A percentile compares a stretch with the other conserved stretches of the same genome.
Evolutionary conservation across 2,329 filamentous ascomycete species (phyloP).

Genomic region (Colletotrichum sidae): DNA sequence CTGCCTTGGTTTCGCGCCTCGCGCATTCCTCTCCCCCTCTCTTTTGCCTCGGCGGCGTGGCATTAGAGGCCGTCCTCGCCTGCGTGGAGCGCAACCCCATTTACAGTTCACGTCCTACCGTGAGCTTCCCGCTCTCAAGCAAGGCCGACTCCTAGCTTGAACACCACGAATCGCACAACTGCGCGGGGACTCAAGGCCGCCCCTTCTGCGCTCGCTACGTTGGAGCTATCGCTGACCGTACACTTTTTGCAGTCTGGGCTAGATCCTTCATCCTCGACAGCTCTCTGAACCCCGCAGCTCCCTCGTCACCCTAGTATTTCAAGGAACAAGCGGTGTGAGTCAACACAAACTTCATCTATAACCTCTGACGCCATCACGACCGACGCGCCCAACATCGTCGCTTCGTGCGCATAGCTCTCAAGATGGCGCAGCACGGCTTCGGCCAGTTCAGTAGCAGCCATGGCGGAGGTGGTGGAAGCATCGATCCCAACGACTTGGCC

Average conservation of each 20-base stretch:
- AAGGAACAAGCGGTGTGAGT: slow-evolving; percentile 29
- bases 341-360: slow-evolving; percentile 3
- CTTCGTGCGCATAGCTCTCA: slow-evolving; percentile 27
- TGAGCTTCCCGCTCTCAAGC: not conserved
- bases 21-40: slow-evolving; percentile 5
- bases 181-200: not conserved
- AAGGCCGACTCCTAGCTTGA: not conserved
- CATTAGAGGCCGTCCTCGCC: slow-evolving; percentile 14
- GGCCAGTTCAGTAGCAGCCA: slow-evolving; percentile 66
- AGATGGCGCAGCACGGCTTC: slow-evolving; percentile 69
- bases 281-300: slow-evolving; percentile 3
- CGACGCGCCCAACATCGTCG: not conserved
- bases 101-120: not conserved
- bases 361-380: slow-evolving; percentile 16
- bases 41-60: slow-evolving; percentile 21
- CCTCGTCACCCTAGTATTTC: not conserved
- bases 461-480: slow-evolving; percentile 64
- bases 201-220: not conserved
- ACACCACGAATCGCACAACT: not conserved
- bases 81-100: slow-evolving; percentile 27
- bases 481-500: slow-evolving; percentile 88
- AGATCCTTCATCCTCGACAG: not conserved
- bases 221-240: slow-evolving; percentile 19
- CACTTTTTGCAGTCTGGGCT: not conserved
- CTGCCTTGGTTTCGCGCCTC: slow-evolving; percentile 9